phyloP scores from a whole-genome alignment of 257 asterid species.

The Craterostigma plantagineum region DNA sequence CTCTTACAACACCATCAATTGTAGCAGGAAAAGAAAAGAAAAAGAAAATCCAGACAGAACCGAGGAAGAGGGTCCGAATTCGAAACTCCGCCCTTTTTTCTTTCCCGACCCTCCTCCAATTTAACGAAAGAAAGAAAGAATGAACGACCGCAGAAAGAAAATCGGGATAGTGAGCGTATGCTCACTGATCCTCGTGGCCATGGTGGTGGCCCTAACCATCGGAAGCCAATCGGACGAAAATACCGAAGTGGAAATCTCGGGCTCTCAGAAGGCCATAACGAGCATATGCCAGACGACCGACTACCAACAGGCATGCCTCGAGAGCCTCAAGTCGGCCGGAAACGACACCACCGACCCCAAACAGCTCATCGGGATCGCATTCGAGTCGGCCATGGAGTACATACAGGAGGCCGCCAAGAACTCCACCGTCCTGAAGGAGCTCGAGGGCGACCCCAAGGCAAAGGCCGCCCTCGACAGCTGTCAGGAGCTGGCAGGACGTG shows the following conservation, averaged over 20 bases:
- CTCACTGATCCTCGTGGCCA: conserved; percentile 39
- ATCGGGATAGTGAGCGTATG: conserved; percentile 17
- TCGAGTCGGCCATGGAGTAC: conserved; percentile 21
- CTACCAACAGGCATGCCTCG: conserved; percentile 36
- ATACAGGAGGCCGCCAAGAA: conserved; percentile 23
- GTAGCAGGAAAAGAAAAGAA: no score
- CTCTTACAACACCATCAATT: no score
- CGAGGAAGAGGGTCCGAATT: no score
- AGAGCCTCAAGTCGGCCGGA: conserved; percentile 24
- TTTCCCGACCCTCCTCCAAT: no score
- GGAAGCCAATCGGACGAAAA: conserved; percentile 4
- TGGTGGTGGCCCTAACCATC: conserved; percentile 38
- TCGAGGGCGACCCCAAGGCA: conserved; percentile 26
- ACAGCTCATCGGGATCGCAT: conserved; percentile 38
- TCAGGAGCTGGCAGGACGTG: conserved; percentile 26
- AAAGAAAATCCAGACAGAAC: no score
- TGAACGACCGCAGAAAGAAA: conserved; percentile 19
- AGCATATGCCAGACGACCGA: conserved; percentile 44
- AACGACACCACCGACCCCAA: conserved; percentile 37
- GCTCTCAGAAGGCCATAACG: conserved; percentile 40
- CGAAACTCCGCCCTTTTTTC: no score
- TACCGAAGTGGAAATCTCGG: conserved; percentile 2
- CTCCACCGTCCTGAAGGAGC: conserved; percentile 19
- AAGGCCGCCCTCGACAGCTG: conserved; percentile 40
- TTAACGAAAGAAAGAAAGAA: not conserved